Evolutionary conservation across 2,329 filamentous ascomycete species (phyloP).

Genomic region (Hirsutella thompsonii): DNA sequence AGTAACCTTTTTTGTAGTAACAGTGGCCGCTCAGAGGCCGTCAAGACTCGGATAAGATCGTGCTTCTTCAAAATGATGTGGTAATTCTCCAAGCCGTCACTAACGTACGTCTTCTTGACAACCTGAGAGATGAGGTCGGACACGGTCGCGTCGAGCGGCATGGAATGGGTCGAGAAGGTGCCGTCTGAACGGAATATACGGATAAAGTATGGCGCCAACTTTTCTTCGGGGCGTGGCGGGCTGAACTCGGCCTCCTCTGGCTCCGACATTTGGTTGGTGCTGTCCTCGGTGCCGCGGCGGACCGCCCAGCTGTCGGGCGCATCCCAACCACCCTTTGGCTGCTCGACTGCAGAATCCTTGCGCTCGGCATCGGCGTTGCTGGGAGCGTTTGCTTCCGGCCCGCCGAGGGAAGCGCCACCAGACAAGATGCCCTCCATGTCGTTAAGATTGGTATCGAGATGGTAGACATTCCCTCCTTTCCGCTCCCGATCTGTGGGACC

Average conservation of each 20-base stretch:
- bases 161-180: constrained; percentile 85
- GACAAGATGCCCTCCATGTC: constrained; percentile 88
- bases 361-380: constrained; percentile 30
- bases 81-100: constrained; percentile 85
- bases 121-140: constrained; percentile 80
- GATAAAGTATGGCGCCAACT: constrained; percentile 72
- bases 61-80: constrained; percentile 93
- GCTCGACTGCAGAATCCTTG: constrained; percentile 18
- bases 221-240: constrained; percentile 59
- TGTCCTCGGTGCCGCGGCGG: constrained; percentile 57
- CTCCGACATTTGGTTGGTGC: constrained; percentile 41
- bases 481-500: constrained; percentile 46
- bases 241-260: constrained; percentile 52
- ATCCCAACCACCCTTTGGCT: constrained; percentile 60
- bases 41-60: constrained; percentile 71
- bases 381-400: constrained; percentile 47
- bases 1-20: constrained; percentile 84
- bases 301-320: constrained; percentile 96
- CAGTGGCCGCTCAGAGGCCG: constrained; percentile 66
- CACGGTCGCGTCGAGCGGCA: constrained; percentile 72
- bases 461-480: constrained; percentile 51
- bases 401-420: constrained; percentile 55
- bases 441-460: constrained; percentile 75
- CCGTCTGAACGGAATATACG: constrained; percentile 89
- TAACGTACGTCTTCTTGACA: constrained; percentile 85